Evolutionary conservation across 2,329 filamentous ascomycete species (phyloP).

Genomic region (Talaromyces islandicus): DNA sequence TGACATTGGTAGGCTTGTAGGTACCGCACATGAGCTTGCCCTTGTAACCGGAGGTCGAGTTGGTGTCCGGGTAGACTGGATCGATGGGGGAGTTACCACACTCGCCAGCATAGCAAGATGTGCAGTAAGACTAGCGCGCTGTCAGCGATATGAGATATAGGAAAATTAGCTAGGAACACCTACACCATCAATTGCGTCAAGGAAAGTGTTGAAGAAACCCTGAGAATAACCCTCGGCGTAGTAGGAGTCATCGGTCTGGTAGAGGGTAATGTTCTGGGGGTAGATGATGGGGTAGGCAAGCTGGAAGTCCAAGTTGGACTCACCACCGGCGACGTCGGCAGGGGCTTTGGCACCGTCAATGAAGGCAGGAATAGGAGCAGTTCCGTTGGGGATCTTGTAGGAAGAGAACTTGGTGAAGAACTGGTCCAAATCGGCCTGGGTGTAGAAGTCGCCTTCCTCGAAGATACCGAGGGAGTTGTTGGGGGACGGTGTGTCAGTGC

Average conservation of each 20-base stretch:
- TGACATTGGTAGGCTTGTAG: conserved; percentile 49
- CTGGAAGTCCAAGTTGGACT: conserved; percentile 52
- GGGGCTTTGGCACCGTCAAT: conserved; percentile 44
- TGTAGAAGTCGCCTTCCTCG: conserved; percentile 49
- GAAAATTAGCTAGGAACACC: conserved; percentile 9
- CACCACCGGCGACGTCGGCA: conserved; percentile 31
- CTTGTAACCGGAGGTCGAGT: conserved; percentile 40
- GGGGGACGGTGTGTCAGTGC: conserved; percentile 25
- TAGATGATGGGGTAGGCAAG: conserved; percentile 50
- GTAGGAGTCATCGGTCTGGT: conserved; percentile 45
- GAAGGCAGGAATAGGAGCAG: conserved; percentile 40
- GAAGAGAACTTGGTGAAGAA: conserved; percentile 44
- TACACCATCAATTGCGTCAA: conserved; percentile 47
- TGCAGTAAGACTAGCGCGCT: conserved; percentile 42
- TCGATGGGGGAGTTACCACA: conserved; percentile 48
- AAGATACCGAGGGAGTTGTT: conserved; percentile 51
- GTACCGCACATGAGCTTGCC: conserved; percentile 32
- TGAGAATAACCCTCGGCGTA: conserved; percentile 27
- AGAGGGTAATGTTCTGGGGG: conserved; percentile 48
- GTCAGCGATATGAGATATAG: background rate
- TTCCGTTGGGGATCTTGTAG: conserved; percentile 33
- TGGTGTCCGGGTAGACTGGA: conserved; percentile 41
- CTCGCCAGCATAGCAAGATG: conserved; percentile 45
- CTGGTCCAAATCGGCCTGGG: conserved; percentile 44
- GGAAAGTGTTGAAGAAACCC: conserved; percentile 42